Base-by-base conservation (phyloP, 1,139 yeast genomes). In the Blastobotrys proliferans region DNA sequence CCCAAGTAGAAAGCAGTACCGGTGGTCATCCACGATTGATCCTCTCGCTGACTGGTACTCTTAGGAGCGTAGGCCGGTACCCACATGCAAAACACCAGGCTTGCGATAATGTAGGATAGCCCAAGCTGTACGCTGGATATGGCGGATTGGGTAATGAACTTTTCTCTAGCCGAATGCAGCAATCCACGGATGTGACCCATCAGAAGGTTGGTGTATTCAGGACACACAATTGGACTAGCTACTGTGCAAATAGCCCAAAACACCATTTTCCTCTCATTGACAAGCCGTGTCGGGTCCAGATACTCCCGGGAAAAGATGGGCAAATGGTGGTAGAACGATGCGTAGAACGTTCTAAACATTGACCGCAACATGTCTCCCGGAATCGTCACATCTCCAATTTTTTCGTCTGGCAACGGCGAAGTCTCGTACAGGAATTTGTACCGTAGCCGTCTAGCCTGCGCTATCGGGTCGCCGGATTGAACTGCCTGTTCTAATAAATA, bases 241-340 rank as follows among this genome's bases (percentile, higher is more conserved):
- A 46, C 51, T 13, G 45, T 36, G 34, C 51, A 49, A 21, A 52
- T 49, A 6, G 52, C 49, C 55, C 55, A 52, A 35, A 51, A 51
- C 17, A 51, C 33, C 5, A 45, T 11, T n/a, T 40, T 31, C 21
- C 38, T 31, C 13, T 44, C 48, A 8, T 42, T 30, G 3, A 31
- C 33, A 10, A 50, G 36, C 30, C 41, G 38, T n/a, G 40, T 43
- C 8, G 50, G 48, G 26, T 45, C 44, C n/a, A 50, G 40, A 22
- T 42, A 31, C 27, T 40, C 44, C 19, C 45, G 32, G 13, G 51
- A 34, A 25, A 52, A 41, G 11, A 52, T 39, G 1, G 55, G 55
- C 20, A 51, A 30, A 21, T 36, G 31, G 6, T 44, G 44, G 27
- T 45, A 50, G 27, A 37, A 50, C 10, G 41, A 27, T 8, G 19